Evolutionary conservation across 164 flowering plant genomes (phyloP), one percentile per base, ranked within the genome.

Genomic region (Aristolochia contorta): DNA sequence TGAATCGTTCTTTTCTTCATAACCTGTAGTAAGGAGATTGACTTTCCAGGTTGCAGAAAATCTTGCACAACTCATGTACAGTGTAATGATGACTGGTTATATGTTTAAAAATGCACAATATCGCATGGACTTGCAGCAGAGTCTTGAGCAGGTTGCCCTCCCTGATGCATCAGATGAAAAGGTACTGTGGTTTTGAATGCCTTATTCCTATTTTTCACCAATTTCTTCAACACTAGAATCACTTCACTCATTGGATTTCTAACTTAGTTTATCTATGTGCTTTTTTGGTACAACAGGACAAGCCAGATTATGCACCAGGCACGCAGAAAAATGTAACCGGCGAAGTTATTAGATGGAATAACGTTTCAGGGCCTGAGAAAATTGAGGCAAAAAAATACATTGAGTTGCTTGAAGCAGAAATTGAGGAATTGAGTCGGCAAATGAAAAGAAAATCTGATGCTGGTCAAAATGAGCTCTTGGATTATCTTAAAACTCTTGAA

Each of bases 31-130:
- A 6, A 37, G 7, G 43, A 37, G 43, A 37, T 6, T 37, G 10
- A 37, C 43, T 37, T 37, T 71, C 56, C 77, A 93, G 99, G 99
- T 90, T 71, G 99, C 99, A 61, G 99, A 93, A 74, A 93, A 93
- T 80, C 87, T 93, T 69, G 97, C 99, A 10, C 99, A 90, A 75
- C 97, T 90, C 67, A 93, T 93, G 99, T 87, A 86, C 73, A 90
- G 99, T 72, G 84, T 93, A 47, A 58, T 90, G 82, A 93, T 93
- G 99, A 93, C 99, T 67, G 97, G 99, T 19, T 93, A 93, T 68
- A 90, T 93, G 99, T 90, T 93, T 66, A 83, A 77, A 77, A 93
- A 88, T 80, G 99, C 95, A 8, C 97, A 93, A 60, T 81, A 78
- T 57, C 85, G 97, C 13, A 54, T 93, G 62, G 99, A 88, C 63